Evolutionary conservation across 345 rosid species (phyloP), one percentile per base, ranked within the genome.

Genomic region (Clarkia xantiana): DNA sequence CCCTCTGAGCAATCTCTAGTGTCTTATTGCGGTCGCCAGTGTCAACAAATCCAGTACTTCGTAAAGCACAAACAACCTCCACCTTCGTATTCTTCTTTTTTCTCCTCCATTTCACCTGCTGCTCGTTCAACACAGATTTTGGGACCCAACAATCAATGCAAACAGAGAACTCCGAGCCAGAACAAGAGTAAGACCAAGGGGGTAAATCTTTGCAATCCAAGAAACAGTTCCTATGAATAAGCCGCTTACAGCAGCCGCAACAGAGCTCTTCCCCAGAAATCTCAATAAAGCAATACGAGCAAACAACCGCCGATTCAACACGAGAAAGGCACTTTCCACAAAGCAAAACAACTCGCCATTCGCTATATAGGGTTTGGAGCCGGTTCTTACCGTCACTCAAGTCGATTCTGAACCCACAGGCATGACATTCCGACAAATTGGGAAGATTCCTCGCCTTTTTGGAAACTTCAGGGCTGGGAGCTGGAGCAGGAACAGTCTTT

Each of bases 91-190:
- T 42, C 39, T 38, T 42, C 39, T 42, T 23, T 29, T 49, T 39
- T 18, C 44, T 45, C 11, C 62, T 62, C 54, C 48, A 48, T 34
- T 34, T 60, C 20, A 45, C 15, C 6, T 13, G 17, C 15, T 45
- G 62, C 40, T 67, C 54, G 48, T 15, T 51, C 14, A 60, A 58
- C 54, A 77, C 36, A 3, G 67, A 59, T 55, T 54, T 52, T 0
- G 88, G 88, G 17, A 80, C 42, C 88, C 88, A 80, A 63, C 81
- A 80, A 59, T 77, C 88, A 8, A 75, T 53, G 53, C 88, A 80
- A 53, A 69, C 53, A 1, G 64, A 59, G 49, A 66, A 80, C 0
- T 67, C 64, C 36, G 14, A 41, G 9, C 67, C 53, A 6, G 47
- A 34, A 49, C 60, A 52, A 22, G 69, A 56, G 69, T 62, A 71